These are phyloP conservation scores for Funneliformis geosporum DNA, from an alignment of 192 early-diverging fungal genomes.

Conservation along the genomic window DNA sequence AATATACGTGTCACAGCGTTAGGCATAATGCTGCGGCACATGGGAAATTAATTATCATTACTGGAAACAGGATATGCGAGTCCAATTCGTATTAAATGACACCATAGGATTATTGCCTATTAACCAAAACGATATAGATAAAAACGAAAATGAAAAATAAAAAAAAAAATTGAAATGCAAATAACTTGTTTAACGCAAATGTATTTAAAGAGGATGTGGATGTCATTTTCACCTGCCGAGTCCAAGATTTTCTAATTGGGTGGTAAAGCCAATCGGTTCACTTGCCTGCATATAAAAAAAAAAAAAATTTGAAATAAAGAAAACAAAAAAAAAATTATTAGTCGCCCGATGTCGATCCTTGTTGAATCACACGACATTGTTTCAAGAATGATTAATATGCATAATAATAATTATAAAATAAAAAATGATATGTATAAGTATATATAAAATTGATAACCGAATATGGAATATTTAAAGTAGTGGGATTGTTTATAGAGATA, in stretches of 20 bases:
- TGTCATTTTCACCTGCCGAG: background rate
- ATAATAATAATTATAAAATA: background rate
- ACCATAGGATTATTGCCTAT: background rate
- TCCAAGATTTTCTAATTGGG: background rate
- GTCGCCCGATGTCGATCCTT: background rate
- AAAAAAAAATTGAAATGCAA: no score
- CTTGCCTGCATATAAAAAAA: background rate
- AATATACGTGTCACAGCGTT: no score
- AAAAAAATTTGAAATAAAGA: background rate
- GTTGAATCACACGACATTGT: background rate
- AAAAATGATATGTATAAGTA: no score
- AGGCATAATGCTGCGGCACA: no score
- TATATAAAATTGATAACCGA: no score
- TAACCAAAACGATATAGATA: background rate
- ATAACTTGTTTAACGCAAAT: background rate
- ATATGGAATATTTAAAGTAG: no score
- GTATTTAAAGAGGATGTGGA: background rate
- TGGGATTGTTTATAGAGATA: no score
- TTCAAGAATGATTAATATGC: background rate
- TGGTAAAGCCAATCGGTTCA: background rate
- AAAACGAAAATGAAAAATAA: background rate
- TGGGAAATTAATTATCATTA: no score
- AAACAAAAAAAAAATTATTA: background rate
- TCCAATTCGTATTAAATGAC: no score
- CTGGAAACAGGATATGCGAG: no score